Evolutionary conservation across 73 alveolate genomes (phyloP), one percentile per base, ranked within the genome.

Genomic region (Paramecium sonneborni): DNA sequence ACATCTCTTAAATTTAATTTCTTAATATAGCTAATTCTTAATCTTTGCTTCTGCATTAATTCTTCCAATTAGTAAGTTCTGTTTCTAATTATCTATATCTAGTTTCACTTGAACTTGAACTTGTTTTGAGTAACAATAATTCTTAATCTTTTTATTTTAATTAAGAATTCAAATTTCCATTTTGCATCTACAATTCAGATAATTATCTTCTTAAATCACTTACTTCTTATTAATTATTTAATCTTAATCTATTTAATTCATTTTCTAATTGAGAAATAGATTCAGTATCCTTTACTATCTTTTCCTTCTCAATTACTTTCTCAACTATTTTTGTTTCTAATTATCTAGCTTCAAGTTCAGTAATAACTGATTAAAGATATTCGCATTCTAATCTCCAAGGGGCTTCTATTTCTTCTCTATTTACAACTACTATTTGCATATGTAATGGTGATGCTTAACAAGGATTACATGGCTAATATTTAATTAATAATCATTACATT

Each of bases 381-480:
- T 79, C 90, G 12, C 90, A 79, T 23, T 79, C 90, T 30, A 79
- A 14, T 79, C 90, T 39, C 90, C 90, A 79, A 0, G 90, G 90
- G 20, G 90, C 90, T 26, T 79, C 90, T 24, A 79, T 79, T 41
- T 79, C 90, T 79, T 79, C 90, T 41, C 55, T 79, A 4, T 32
- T 43, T 24, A 79, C 90, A 20, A 79, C 90, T 21, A 39, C 44
- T 3, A 79, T 41, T 20, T 38, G 28, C 90, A 79, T 79, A 39
- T 46, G 90, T 4, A 72, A 38, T 32, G 86, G 58, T 20, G 86
- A 72, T 35, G 86, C 86, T 12, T 72, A 37, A 37, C 86, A 72
- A 38, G 86, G 86, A 72, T 72, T 72, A 32, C 86, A 72, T 35
- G 86, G 86, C 86, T 72, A 34, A 72, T 11, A 72, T 35, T 72